phyloP scores from a whole-genome alignment of 805 yeast species.

The Starmerella floris region DNA sequence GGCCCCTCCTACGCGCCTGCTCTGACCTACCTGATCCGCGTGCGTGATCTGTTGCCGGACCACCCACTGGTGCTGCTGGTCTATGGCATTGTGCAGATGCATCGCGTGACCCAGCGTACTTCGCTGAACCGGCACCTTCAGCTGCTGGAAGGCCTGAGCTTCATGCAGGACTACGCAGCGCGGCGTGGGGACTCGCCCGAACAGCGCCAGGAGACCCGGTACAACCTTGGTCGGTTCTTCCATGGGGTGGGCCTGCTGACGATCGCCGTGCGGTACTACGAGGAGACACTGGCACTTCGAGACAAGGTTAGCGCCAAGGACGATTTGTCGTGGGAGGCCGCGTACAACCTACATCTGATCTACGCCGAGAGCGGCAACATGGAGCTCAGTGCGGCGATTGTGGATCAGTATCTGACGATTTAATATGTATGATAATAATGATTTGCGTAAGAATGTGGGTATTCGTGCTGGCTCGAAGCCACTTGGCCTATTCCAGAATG shows the following conservation, averaged over 20 bases:
- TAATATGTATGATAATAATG: constrained; percentile 20
- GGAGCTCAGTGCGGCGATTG: constrained; percentile 45
- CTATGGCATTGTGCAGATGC: constrained; percentile 69
- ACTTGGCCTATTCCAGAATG: too few relatives aligned
- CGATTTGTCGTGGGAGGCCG: constrained; percentile 64
- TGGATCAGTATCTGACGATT: constrained; percentile 50
- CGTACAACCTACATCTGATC: constrained; percentile 67
- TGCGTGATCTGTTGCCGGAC: constrained; percentile 49
- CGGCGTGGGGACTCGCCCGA: constrained; percentile 28
- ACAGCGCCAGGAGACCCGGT: constrained; percentile 44
- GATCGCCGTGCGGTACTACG: constrained; percentile 62
- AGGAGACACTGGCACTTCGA: constrained; percentile 39
- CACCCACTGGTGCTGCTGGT: constrained; percentile 72
- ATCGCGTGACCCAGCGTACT: constrained; percentile 82
- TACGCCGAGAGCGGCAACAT: constrained; percentile 66
- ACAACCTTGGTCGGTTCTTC: constrained; percentile 72
- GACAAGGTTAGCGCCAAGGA: constrained; percentile 28
- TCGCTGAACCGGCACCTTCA: constrained; percentile 78
- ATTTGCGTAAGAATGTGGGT: too few relatives aligned
- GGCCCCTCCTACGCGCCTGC: constrained; percentile 76
- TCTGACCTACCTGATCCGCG: constrained; percentile 59
- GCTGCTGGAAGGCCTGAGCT: constrained; percentile 74
- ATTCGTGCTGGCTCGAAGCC: constrained; percentile 4
- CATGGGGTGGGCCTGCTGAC: constrained; percentile 69
- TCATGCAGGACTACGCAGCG: constrained; percentile 55